Conservation (phyloP, 73 alveolate species). For the Tetrahymena malaccensis region DNA sequence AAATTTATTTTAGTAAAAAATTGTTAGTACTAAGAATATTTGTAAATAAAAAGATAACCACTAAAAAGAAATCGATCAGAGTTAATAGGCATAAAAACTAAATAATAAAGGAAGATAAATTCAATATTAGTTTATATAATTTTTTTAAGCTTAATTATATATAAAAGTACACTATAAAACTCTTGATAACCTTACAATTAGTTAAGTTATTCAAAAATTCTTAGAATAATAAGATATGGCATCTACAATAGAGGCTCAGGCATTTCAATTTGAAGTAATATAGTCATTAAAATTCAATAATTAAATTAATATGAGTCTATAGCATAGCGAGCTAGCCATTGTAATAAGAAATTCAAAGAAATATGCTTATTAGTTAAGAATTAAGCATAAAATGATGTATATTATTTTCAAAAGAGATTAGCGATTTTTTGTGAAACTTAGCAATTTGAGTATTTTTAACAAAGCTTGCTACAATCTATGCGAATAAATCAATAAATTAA, state of each 20-base stretch:
- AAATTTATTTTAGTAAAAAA: background rate
- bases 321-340: background rate
- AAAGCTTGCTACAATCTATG: background rate
- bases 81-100: background rate
- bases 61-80: background rate
- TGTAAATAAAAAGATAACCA: background rate
- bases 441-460: background rate
- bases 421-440: background rate
- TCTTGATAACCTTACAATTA: background rate
- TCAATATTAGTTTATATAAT: background rate
- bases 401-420: background rate
- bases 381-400: background rate
- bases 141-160: background rate
- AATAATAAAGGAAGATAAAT: background rate
- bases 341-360: too few relatives aligned
- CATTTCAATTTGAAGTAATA: background rate
- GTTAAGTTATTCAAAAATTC: background rate
- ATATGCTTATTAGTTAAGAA: background rate
- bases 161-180: background rate
- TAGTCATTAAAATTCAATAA: background rate
- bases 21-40: background rate
- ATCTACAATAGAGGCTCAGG: constrained; percentile 1
- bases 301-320: background rate
- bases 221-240: background rate
- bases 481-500: background rate